Conservation (phyloP, 2,329 filamentous ascomycete species). For the Botrytis porri region DNA sequence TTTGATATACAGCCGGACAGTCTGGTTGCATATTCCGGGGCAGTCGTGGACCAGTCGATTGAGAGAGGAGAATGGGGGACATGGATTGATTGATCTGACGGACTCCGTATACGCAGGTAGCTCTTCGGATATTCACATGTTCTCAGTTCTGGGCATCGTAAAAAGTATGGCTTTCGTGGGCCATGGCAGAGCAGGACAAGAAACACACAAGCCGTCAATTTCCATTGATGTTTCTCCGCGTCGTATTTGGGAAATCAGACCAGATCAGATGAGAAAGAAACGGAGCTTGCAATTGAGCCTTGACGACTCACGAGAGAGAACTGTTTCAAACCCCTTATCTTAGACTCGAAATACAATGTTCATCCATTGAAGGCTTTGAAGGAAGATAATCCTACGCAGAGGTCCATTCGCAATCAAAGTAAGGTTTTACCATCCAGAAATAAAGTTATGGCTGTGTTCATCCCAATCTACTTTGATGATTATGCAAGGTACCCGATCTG, state of each 20-base stretch:
- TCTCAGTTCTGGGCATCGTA: neutral
- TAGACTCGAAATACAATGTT: neutral
- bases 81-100: neutral
- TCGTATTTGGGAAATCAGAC: conserved; percentile 1
- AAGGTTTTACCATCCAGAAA: neutral
- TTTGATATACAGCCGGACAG: neutral
- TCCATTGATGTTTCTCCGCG: neutral
- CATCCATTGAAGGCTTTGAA: neutral
- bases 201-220: neutral
- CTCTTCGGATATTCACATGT: neutral
- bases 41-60: neutral
- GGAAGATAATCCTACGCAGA: neutral
- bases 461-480: neutral
- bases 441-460: neutral
- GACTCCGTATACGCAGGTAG: neutral
- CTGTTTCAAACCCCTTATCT: neutral
- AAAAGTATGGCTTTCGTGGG: neutral
- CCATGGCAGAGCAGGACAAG: neutral
- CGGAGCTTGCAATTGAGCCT: neutral
- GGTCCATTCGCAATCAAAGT: neutral
- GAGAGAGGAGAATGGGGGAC: neutral
- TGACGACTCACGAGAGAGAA: neutral
- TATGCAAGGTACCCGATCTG: neutral
- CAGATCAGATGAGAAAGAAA: neutral
- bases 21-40: neutral